A percentile compares a stretch with the other conserved stretches of the same genome.
Conservation (phyloP, 345 rosid species). For the Eucalyptus guilfoylei region DNA sequence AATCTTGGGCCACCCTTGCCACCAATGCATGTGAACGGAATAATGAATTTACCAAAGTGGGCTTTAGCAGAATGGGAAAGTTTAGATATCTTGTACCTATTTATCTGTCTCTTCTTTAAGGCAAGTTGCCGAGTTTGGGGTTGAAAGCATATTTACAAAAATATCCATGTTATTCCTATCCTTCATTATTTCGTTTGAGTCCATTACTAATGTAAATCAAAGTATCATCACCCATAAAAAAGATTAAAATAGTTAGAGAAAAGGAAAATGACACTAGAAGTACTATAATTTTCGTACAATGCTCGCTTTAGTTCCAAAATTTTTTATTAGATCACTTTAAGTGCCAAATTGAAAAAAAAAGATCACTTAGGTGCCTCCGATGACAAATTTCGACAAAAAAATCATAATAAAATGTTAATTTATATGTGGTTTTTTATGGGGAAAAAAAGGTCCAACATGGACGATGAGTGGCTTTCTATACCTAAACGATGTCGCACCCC, state of each 20-base stretch:
- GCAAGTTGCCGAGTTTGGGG: neutral
- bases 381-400: neutral
- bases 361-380: neutral
- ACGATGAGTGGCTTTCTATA: neutral
- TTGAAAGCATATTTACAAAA: neutral
- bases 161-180: neutral
- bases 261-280: neutral
- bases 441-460: neutral
- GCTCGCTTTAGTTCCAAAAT: neutral
- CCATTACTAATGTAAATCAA: neutral
- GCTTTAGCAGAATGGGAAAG: neutral
- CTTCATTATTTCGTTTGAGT: neutral
- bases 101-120: neutral
- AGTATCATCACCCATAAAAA: neutral
- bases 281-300: fast-evolving
- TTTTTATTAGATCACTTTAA: neutral
- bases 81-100: neutral
- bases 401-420: neutral
- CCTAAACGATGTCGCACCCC: neutral
- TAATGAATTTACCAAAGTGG: neutral
- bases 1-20: neutral
- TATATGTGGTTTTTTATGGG: neutral
- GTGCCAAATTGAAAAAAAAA: no score
- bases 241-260: neutral
- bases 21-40: neutral